Base-by-base conservation (phyloP, 2,329 filamentous ascomycete species). In the Lachnellula cervina region DNA sequence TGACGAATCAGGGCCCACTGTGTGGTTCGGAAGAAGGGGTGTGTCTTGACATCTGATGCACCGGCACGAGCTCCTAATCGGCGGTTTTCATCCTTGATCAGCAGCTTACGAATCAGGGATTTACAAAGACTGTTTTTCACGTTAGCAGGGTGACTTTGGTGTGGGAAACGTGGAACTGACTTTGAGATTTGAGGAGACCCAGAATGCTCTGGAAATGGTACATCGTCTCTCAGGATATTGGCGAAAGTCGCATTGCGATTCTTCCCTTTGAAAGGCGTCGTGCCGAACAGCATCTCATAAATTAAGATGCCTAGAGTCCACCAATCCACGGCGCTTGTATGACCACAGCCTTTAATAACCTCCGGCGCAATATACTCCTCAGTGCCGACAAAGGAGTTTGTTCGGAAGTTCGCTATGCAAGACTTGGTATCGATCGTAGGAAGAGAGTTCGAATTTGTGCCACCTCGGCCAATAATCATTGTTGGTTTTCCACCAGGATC, bases 281-380 rank as follows among this genome's bases (percentile, higher is more conserved):
- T 99, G 54, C 94, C 94, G 75, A 93, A 99, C 37, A 99, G 80
- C 94, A 99, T 99, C 74, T 99, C 94, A 72, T 97, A 99, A 55
- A 99, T 91, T 68, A 99, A 75, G 64, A 99, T 97, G 19, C 94
- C 94, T 52, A 99, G 74, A 0, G 94, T 99, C 94, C 94, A 99
- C 94, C 94, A 99, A 72, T 99, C 94, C 14, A 99, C 94, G 14
- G 94, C 94, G 70, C 93, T 97, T 7, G 94, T 99, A 74, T 99
- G 94, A 23, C 94, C 94, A 69, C 93, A 97, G 40, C 94, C 94
- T 75, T 97, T 97, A 71, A 99, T 99, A 37, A 99, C 94, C 73
- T 99, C 94, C 2, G 94, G 94, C 1, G 94, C 94, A 69, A 99
- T 99, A 72, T 99, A 99, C 72, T 99, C 94, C 72, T 99, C 94